phyloP scores from a whole-genome alignment of 169 alveolate species.

The Plasmodium cynomolgi region DNA sequence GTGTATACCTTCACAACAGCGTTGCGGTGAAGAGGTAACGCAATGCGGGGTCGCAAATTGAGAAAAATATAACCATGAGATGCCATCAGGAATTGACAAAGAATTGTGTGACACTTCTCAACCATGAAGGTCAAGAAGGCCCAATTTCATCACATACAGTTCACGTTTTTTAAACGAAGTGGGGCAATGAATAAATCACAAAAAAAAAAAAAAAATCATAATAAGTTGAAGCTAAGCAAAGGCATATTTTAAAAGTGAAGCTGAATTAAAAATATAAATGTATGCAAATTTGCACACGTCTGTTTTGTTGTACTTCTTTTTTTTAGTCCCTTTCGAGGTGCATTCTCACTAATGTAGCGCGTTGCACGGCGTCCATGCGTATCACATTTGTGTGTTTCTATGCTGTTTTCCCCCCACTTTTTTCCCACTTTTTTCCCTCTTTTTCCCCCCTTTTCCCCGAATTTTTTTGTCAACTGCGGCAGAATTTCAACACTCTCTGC shows the following conservation, averaged over 20 bases:
- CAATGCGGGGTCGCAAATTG: background rate
- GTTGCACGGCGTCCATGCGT: background rate
- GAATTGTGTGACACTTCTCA: background rate
- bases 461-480: constrained; percentile 5
- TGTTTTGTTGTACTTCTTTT: background rate
- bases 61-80: background rate
- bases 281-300: background rate
- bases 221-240: background rate
- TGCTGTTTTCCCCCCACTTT: background rate
- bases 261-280: background rate
- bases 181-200: background rate
- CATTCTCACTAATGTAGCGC: background rate
- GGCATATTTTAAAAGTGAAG: background rate
- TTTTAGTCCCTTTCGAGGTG: background rate
- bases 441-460: background rate
- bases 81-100: background rate
- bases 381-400: background rate
- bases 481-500: constrained; percentile 24
- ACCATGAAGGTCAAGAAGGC: background rate
- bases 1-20: background rate
- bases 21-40: background rate
- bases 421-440: constrained; percentile 9
- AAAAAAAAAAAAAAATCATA: background rate
- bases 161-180: background rate
- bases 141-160: background rate